Evolutionary conservation across 495 filamentous ascomycete species (phyloP), one percentile per base, ranked within the genome.

Genomic region (Trichoderma erinaceum): DNA sequence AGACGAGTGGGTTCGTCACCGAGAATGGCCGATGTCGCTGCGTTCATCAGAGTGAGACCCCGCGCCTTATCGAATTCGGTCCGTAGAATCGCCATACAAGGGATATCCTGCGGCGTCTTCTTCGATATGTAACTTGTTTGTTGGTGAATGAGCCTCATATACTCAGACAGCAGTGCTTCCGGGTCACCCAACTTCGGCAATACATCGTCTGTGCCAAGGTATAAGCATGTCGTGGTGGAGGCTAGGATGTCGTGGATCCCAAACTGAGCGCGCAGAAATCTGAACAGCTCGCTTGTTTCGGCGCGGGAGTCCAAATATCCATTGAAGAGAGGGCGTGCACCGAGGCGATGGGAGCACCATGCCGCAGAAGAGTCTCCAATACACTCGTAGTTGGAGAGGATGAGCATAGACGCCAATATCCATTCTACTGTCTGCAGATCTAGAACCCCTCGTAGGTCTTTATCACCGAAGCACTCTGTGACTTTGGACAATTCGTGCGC

Each of bases 1-100:
- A 77, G 79, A 43, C 41, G 41, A 44, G 41, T 44, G 10, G 6
- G 7, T 44, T 44, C 41, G 15, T 44, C 41, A 16, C 7, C 10
- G 15, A 44, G 6, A 44, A 44, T 1, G 15, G 41, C 41, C 15
- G 41, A 44, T 44, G 41, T 44, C 11, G 41, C 10, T 44, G 41
- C 41, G 2, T 44, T 44, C 41, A 44, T 44, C 41, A 44, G 41
- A 16, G 41, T 44, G 41, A 44, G 41, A 44, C 41, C 41, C 10
- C 41, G 41, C 11, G 41, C 41, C 41, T 44, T 44, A 11, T 44
- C 41, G 7, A 44, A 44, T 16, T 44, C 41, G 11, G 15, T 44
- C 41, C 41, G 41, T 16, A 44, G 41, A 2, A 16, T 16, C 15
- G 41, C 41, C 7, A 6, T 1, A 44, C 15, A 16, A 16, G 41